Evolutionary conservation across 345 rosid species (phyloP).

Genomic region (Gossypium longicalyx): DNA sequence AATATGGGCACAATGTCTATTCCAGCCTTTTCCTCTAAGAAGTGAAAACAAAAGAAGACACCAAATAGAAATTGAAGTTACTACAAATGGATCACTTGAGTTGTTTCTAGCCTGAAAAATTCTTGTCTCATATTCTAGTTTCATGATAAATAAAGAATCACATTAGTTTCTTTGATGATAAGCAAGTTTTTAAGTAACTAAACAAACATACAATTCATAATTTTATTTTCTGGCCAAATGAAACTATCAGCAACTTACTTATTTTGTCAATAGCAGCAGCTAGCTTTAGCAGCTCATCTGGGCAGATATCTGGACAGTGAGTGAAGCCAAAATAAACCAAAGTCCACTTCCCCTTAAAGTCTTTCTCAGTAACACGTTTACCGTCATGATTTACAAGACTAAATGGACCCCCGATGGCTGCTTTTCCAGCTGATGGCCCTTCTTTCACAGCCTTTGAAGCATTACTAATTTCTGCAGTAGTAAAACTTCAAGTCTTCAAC

Average conservation of each 20-base stretch:
- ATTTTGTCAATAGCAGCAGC: constrained; percentile 83
- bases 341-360: constrained; percentile 86
- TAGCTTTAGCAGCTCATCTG: constrained; percentile 84
- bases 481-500: not conserved
- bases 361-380: constrained; percentile 69
- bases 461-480: constrained; percentile 58
- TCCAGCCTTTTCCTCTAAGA: constrained; percentile 67
- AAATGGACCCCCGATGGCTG: constrained; percentile 95
- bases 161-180: not conserved
- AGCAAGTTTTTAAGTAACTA: not conserved
- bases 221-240: not conserved
- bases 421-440: constrained; percentile 91
- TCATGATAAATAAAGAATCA: not conserved
- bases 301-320: constrained; percentile 98
- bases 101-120: not conserved
- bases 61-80: not conserved
- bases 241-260: constrained; percentile 46
- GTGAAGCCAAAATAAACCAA: constrained; percentile 92
- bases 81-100: not conserved
- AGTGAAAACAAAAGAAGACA: constrained; percentile 8
- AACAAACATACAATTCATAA: not conserved
- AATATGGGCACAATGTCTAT: constrained; percentile 73
- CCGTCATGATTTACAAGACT: constrained; percentile 81
- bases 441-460: constrained; percentile 74
- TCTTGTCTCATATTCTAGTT: not conserved